Conservation (phyloP, 306 rosid species). For the Lupinus albus region DNA sequence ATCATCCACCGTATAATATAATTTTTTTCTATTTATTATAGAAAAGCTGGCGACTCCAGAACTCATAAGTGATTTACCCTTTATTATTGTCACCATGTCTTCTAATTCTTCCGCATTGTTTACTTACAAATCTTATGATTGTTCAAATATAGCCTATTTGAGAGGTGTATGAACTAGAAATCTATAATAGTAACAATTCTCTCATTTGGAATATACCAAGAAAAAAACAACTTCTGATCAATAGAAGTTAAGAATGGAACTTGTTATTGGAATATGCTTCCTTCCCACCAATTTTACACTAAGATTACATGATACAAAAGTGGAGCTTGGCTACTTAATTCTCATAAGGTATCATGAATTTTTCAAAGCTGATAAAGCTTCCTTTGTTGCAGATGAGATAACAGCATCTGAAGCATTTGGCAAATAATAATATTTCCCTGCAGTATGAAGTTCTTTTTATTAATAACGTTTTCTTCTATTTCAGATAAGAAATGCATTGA, state of each 20-base stretch:
- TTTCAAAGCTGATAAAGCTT: slow-evolving; percentile 79
- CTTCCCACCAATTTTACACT: slow-evolving; percentile 27
- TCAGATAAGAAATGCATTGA: slow-evolving; percentile 29
- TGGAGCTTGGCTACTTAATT: slow-evolving; percentile 7
- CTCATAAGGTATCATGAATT: slow-evolving; percentile 53
- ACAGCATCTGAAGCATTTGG: slow-evolving; percentile 96
- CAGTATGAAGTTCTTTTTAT: slow-evolving; percentile 29
- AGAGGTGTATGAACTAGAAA: background rate
- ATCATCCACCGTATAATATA: too few relatives aligned
- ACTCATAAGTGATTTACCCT: too few relatives aligned
- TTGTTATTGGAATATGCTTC: slow-evolving; percentile 16
- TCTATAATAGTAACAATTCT: background rate
- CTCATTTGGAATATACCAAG: background rate
- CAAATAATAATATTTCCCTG: slow-evolving; percentile 96
- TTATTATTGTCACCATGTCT: background rate
- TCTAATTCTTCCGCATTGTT: background rate
- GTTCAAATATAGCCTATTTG: background rate
- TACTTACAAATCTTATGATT: too few relatives aligned
- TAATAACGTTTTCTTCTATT: slow-evolving; percentile 31
- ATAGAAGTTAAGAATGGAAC: background rate
- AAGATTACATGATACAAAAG: background rate
- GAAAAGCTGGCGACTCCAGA: too few relatives aligned
- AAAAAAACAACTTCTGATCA: background rate
- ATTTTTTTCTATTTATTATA: too few relatives aligned
- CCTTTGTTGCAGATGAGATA: slow-evolving; percentile 84